Conservation (phyloP, 495 filamentous ascomycete genomes). For the Neohortaea acidophila region DNA sequence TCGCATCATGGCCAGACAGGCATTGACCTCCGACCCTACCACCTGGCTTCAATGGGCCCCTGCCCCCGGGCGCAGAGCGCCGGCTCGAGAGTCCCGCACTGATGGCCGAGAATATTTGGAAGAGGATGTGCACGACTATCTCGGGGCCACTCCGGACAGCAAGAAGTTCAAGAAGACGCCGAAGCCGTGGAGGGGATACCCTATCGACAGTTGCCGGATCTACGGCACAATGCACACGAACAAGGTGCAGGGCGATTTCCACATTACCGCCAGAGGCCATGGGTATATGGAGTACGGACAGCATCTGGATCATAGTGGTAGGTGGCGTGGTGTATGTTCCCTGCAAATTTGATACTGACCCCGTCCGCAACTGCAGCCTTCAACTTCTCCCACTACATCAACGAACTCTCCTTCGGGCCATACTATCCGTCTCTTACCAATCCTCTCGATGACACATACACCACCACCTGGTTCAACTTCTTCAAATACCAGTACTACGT, state of each 20-base stretch:
- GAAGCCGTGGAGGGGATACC: constrained; percentile 39
- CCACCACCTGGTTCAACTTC: constrained; percentile 61
- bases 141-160: constrained; percentile 43
- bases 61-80: constrained; percentile 3
- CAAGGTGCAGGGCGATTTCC: constrained; percentile 95
- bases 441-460: constrained; percentile 82
- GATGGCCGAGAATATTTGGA: constrained; percentile 39
- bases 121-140: constrained; percentile 60
- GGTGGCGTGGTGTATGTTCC: constrained; percentile 20
- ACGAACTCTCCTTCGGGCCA: constrained; percentile 89
- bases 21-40: constrained; percentile 61
- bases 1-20: constrained; percentile 65
- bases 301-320: constrained; percentile 76
- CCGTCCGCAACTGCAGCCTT: constrained; percentile 40
- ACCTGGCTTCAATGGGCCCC: constrained; percentile 56
- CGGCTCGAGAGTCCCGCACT: background rate
- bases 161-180: constrained; percentile 63
- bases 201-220: constrained; percentile 59
- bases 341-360: background rate
- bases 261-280: constrained; percentile 90
- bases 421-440: constrained; percentile 88
- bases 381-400: constrained; percentile 97
- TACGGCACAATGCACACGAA: constrained; percentile 83
- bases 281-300: constrained; percentile 66
- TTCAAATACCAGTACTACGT: constrained; percentile 98